Conservation (phyloP, 1,284 basidiomycete species). For the Pascua sp. region DNA sequence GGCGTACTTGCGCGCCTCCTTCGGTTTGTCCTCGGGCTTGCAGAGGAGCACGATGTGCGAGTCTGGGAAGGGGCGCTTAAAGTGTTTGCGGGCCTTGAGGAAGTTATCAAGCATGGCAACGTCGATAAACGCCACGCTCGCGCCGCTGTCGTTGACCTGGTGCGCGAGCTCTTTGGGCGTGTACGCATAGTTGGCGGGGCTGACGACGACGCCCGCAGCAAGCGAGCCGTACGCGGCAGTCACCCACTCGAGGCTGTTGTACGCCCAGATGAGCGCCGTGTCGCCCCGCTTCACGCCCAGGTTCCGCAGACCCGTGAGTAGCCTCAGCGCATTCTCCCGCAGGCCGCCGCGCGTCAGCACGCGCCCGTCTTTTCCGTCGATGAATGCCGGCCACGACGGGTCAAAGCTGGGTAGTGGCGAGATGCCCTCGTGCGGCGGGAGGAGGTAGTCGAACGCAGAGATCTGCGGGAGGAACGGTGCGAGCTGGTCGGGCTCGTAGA, state of each 20-base stretch:
- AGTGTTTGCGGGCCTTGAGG: slow-evolving; percentile 27
- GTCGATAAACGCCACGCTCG: slow-evolving; percentile 57
- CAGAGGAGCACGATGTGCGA: slow-evolving; percentile 34
- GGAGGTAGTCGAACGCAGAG: slow-evolving; percentile 28
- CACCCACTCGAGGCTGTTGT: slow-evolving; percentile 64
- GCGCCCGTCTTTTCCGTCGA: slow-evolving; percentile 62
- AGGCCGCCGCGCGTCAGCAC: slow-evolving; percentile 59
- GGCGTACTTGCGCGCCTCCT: slow-evolving; percentile 9
- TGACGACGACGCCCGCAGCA: slow-evolving; percentile 34
- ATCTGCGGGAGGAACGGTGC: slow-evolving; percentile 35
- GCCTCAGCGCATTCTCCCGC: slow-evolving; percentile 57
- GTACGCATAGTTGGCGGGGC: slow-evolving; percentile 43
- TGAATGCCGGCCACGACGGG: slow-evolving; percentile 55
- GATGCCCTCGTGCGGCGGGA: slow-evolving; percentile 2
- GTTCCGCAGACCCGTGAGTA: slow-evolving; percentile 57
- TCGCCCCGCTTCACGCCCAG: slow-evolving; percentile 35
- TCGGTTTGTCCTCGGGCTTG: slow-evolving; percentile 16
- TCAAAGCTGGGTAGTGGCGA: slow-evolving; percentile 9
- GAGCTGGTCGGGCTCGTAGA: slow-evolving; percentile 8
- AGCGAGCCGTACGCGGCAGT: slow-evolving; percentile 59
- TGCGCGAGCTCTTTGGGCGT: slow-evolving; percentile 45
- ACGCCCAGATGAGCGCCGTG: slow-evolving; percentile 40
- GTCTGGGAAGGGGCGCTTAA: slow-evolving; percentile 10
- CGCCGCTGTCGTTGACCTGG: slow-evolving; percentile 55
- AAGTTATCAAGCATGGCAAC: slow-evolving; percentile 53